Percentiles rank a stretch among this genome's conserved stretches.
Evolutionary conservation across 345 rosid genomes (phyloP).

Genomic region (Bretschneidera sinensis): DNA sequence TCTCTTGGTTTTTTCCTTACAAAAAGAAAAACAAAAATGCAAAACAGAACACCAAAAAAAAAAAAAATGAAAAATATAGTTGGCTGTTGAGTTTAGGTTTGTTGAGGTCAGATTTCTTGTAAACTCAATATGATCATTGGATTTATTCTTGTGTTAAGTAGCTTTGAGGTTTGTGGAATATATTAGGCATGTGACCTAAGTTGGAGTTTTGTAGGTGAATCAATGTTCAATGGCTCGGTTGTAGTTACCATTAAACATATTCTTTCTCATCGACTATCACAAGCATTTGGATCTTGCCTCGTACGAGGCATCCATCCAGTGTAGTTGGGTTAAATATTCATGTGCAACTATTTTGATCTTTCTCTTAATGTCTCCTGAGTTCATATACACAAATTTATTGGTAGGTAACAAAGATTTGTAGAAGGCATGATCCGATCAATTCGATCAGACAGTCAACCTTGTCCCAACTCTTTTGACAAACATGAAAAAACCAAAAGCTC

Average conservation of each 20-base stretch:
- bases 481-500: no score
- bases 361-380: no score
- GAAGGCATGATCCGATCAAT: no score
- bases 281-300: not conserved
- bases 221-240: constrained; percentile 7
- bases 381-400: no score
- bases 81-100: constrained; percentile 34
- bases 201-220: constrained; percentile 32
- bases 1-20: constrained; percentile 17
- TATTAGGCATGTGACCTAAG: constrained; percentile 19
- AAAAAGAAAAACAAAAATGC: constrained; percentile 14
- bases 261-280: constrained; percentile 8
- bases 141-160: constrained; percentile 51
- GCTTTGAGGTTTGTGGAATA: constrained; percentile 31
- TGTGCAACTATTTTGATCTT: not conserved
- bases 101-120: constrained; percentile 39
- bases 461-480: no score
- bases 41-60: constrained; percentile 18
- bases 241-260: no score
- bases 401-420: no score
- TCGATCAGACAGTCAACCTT: no score
- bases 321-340: not conserved
- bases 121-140: constrained; percentile 52
- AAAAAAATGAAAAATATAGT: constrained; percentile 25
- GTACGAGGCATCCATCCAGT: not conserved